phyloP scores from a whole-genome alignment of 1,284 basidiomycete species.

The Thecaphora frezii region DNA sequence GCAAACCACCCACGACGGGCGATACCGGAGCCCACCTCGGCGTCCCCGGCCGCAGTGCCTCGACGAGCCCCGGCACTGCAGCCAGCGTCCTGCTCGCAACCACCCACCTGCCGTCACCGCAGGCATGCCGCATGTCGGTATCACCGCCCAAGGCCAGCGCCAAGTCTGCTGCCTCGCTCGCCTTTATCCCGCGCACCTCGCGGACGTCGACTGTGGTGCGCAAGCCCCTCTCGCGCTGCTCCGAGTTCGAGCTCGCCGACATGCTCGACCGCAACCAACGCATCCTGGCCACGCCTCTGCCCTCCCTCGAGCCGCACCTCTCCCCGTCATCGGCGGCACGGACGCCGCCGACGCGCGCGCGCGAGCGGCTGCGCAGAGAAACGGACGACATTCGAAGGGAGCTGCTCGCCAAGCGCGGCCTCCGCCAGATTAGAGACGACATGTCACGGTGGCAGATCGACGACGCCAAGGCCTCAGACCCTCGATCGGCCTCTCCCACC shows the following conservation, averaged over 20 bases:
- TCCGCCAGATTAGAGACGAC: slow-evolving; percentile 24
- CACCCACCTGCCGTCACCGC: no score
- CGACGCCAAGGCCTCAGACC: background rate
- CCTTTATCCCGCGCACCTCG: slow-evolving; percentile 26
- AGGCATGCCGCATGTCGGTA: slow-evolving; percentile 3
- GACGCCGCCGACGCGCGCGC: slow-evolving; percentile 14
- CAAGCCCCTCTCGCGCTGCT: slow-evolving; percentile 29
- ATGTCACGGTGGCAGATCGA: slow-evolving; percentile 20
- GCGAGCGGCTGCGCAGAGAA: slow-evolving; percentile 17
- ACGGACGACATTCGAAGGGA: slow-evolving; percentile 25
- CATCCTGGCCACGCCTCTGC: slow-evolving; percentile 22
- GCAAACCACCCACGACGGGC: slow-evolving; percentile 28
- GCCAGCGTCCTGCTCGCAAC: no score
- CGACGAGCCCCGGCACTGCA: no score
- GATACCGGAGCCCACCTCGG: slow-evolving; percentile 4
- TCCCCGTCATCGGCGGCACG: background rate
- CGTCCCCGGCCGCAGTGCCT: no score
- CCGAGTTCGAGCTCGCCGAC: slow-evolving; percentile 37
- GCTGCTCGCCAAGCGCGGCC: slow-evolving; percentile 20
- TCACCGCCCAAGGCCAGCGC: slow-evolving; percentile 2
- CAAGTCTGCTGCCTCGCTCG: slow-evolving; percentile 18
- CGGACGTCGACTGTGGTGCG: slow-evolving; percentile 26
- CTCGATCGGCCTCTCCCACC: no score
- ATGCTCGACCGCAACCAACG: slow-evolving; percentile 34
- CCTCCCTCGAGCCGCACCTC: background rate